Conservation (phyloP, 2,329 filamentous ascomycete genomes). For the Microascus cirrosus region DNA sequence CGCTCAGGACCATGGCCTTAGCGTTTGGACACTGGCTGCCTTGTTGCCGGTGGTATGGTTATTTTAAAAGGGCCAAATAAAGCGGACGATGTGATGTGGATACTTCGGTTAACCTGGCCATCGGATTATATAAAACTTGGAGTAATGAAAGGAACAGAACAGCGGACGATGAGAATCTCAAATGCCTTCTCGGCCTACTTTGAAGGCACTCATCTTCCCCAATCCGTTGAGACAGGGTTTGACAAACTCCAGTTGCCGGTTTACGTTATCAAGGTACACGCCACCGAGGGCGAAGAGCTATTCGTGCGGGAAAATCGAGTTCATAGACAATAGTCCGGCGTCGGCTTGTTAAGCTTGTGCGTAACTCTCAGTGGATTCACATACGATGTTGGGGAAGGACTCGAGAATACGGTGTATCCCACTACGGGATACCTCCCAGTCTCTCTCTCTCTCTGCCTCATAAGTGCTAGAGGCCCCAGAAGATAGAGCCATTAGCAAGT, state of each 20-base stretch:
- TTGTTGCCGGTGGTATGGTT: too few relatives aligned
- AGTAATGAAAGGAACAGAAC: too few relatives aligned
- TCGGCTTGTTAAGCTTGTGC: constrained; percentile 47
- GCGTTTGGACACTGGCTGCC: too few relatives aligned
- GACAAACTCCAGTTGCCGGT: constrained; percentile 52
- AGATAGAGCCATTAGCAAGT: constrained; percentile 46
- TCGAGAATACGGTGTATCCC: constrained; percentile 47
- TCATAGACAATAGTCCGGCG: constrained; percentile 37
- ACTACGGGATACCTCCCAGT: constrained; percentile 48
- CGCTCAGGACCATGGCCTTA: too few relatives aligned
- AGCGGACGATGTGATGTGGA: too few relatives aligned
- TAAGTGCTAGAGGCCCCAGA: constrained; percentile 37
- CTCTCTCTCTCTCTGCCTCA: constrained; percentile 45
- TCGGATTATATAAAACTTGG: too few relatives aligned
- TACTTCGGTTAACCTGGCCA: too few relatives aligned
- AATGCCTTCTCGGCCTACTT: constrained; percentile 14
- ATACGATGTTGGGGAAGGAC: constrained; percentile 41
- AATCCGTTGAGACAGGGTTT: constrained; percentile 46
- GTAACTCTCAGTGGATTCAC: constrained; percentile 46
- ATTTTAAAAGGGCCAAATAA: too few relatives aligned
- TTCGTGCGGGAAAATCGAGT: constrained; percentile 30
- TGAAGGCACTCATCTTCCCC: constrained; percentile 28
- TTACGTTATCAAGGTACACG: constrained; percentile 41
- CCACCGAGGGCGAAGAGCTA: constrained; percentile 30
- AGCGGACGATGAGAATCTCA: too few relatives aligned